phyloP scores from a whole-genome alignment of 2,329 filamentous ascomycete species.

The Talaromyces piceae region DNA sequence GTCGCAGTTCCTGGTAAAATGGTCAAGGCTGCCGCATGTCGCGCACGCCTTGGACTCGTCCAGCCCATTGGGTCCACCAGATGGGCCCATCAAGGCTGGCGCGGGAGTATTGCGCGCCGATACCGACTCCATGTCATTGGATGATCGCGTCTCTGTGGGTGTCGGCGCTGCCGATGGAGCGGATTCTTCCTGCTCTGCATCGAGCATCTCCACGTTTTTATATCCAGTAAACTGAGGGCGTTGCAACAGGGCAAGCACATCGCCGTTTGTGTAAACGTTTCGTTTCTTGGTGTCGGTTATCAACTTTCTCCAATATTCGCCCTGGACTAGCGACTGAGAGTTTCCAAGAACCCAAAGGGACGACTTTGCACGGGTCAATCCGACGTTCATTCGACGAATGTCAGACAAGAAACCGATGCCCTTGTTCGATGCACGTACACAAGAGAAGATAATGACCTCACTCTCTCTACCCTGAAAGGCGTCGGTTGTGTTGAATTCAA shows the following conservation, averaged over 20 bases:
- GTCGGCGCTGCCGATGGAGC: slow-evolving; percentile 17
- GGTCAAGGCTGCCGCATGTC: slow-evolving; percentile 39
- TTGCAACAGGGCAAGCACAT: slow-evolving; percentile 49
- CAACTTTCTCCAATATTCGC: slow-evolving; percentile 82
- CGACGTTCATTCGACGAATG: slow-evolving; percentile 98
- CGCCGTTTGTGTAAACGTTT: slow-evolving; percentile 66
- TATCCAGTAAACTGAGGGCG: slow-evolving; percentile 44
- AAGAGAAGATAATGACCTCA: slow-evolving; percentile 98
- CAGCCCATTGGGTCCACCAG: slow-evolving; percentile 37
- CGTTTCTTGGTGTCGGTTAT: slow-evolving; percentile 72
- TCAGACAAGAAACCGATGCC: slow-evolving; percentile 98
- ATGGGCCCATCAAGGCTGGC: slow-evolving; percentile 28
- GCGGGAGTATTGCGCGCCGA: slow-evolving; percentile 21
- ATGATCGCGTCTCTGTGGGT: slow-evolving; percentile 24
- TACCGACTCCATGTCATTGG: slow-evolving; percentile 16
- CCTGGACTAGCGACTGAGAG: slow-evolving; percentile 74
- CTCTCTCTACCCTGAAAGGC: slow-evolving; percentile 96
- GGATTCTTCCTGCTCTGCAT: slow-evolving; percentile 15
- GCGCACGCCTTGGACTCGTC: slow-evolving; percentile 37
- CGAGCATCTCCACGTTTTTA: slow-evolving; percentile 38
- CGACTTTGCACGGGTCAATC: slow-evolving; percentile 90
- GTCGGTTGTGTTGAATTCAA: slow-evolving; percentile 98
- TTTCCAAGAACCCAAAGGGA: slow-evolving; percentile 96
- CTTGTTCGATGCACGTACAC: slow-evolving; percentile 83
- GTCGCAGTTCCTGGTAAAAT: slow-evolving; percentile 40